Evolutionary conservation across 768 basidiomycete species (phyloP).

Genomic region (Sporobolomyces roseus): DNA sequence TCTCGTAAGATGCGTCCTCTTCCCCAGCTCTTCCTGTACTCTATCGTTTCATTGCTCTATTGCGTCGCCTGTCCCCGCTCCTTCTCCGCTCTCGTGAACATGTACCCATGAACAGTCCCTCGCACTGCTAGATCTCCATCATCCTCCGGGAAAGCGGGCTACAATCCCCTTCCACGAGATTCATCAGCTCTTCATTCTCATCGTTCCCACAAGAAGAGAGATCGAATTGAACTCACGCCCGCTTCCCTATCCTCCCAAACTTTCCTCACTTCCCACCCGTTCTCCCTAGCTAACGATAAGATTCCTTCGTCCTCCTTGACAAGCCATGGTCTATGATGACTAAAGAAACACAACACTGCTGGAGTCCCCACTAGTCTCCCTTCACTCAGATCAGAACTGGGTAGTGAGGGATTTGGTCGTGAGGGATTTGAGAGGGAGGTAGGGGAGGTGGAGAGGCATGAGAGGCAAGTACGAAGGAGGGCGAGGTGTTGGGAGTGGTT

Average conservation of each 20-base stretch:
- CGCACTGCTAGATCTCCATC: constrained; percentile 39
- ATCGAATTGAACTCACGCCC: constrained; percentile 36
- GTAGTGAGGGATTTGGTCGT: neutral
- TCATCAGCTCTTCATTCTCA: neutral
- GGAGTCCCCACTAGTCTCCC: constrained; percentile 10
- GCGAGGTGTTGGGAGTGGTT: constrained; percentile 67
- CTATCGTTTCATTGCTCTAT: too few species aligned
- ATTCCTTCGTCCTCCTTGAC: constrained; percentile 35
- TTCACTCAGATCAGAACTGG: constrained; percentile 12
- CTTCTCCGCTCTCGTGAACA: constrained; percentile 19
- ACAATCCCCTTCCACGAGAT: neutral
- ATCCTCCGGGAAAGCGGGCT: constrained; percentile 47
- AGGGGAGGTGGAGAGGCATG: constrained; percentile 31
- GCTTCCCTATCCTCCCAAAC: constrained; percentile 42
- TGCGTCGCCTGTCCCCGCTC: too few species aligned
- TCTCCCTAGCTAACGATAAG: constrained; percentile 29
- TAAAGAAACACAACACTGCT: constrained; percentile 42
- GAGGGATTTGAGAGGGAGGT: too few species aligned
- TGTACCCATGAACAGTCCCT: constrained; percentile 44
- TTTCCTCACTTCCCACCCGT: constrained; percentile 38
- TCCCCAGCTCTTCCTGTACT: too few species aligned
- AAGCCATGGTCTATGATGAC: constrained; percentile 43
- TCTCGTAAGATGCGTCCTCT: too few species aligned
- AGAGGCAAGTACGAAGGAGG: constrained; percentile 64
- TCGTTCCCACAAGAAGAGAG: neutral